Conservation (phyloP, 2,329 filamentous ascomycete genomes). For the Penicillium brevicompactum region DNA sequence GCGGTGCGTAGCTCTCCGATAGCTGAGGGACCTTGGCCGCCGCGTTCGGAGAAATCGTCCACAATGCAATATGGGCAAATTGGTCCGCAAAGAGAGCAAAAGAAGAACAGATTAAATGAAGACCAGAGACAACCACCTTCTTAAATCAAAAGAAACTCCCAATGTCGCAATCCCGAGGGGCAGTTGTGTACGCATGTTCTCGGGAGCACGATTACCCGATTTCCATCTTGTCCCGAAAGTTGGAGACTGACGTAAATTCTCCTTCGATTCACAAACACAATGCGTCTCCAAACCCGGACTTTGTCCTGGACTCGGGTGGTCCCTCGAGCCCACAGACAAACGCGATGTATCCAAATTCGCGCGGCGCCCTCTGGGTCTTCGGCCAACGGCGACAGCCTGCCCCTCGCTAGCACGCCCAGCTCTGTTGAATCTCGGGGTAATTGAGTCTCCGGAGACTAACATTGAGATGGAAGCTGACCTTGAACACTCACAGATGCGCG, state of each 20-base stretch:
- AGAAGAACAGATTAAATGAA: neutral
- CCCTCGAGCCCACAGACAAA: constrained; percentile 30
- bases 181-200: constrained; percentile 21
- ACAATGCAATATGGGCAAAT: neutral
- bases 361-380: constrained; percentile 43
- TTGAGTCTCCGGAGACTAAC: constrained; percentile 1
- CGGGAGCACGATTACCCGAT: constrained; percentile 29
- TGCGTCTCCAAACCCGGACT: constrained; percentile 40
- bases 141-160: neutral
- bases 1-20: constrained; percentile 20
- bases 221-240: constrained; percentile 14
- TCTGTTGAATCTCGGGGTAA: constrained; percentile 47
- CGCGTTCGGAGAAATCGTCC: constrained; percentile 37
- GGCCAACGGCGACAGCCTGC: constrained; percentile 40
- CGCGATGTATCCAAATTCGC: constrained; percentile 48
- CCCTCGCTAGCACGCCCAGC: constrained; percentile 39
- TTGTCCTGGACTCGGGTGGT: constrained; percentile 36
- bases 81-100: neutral
- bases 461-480: constrained; percentile 13
- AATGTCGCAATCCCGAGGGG: constrained; percentile 30
- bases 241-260: constrained; percentile 28
- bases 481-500: constrained; percentile 69
- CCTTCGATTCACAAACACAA: constrained; percentile 26
- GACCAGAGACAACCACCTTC: neutral
- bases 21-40: constrained; percentile 29